Conservation (phyloP, 1,139 yeast genomes). For the Candida sp. region DNA sequence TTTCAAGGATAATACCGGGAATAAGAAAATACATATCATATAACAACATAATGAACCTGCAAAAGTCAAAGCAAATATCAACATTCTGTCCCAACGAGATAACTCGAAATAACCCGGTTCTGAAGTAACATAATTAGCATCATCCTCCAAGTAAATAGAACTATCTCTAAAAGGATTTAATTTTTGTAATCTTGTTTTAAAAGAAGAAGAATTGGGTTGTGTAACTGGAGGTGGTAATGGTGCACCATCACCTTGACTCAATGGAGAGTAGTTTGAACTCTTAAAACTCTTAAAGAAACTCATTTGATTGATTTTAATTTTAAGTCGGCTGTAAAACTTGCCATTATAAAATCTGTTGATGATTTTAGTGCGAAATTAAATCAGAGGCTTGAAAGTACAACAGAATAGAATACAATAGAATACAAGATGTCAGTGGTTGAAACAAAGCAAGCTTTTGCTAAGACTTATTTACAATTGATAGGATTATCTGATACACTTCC, state of each 20-base stretch:
- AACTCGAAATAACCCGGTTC: slow-evolving; percentile 48
- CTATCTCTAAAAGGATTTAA: slow-evolving; percentile 39
- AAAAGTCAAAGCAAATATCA: slow-evolving; percentile 53
- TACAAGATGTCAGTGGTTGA: background rate
- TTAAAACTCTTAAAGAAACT: slow-evolving; percentile 36
- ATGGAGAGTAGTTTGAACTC: slow-evolving; percentile 24
- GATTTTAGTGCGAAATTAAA: too few species aligned
- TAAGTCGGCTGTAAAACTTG: background rate
- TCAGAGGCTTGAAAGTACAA: too few species aligned
- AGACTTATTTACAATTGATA: slow-evolving; percentile 33
- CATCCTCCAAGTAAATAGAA: slow-evolving; percentile 40
- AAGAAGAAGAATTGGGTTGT: slow-evolving; percentile 14
- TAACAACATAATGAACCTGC: slow-evolving; percentile 55
- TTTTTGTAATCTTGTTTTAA: slow-evolving; percentile 27
- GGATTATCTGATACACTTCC: slow-evolving; percentile 22
- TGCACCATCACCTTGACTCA: slow-evolving; percentile 33
- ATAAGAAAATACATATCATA: slow-evolving; percentile 49
- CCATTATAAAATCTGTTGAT: too few species aligned
- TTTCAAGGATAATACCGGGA: slow-evolving; percentile 53
- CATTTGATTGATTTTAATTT: slow-evolving; percentile 16
- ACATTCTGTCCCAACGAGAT: slow-evolving; percentile 57
- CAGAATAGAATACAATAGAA: background rate
- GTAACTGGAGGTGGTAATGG: slow-evolving; percentile 43
- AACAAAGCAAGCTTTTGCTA: slow-evolving; percentile 18
- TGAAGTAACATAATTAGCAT: slow-evolving; percentile 41